Evolutionary conservation across 805 yeast species (phyloP).

Genomic region (Saccharomycopsis synnaedendra): DNA sequence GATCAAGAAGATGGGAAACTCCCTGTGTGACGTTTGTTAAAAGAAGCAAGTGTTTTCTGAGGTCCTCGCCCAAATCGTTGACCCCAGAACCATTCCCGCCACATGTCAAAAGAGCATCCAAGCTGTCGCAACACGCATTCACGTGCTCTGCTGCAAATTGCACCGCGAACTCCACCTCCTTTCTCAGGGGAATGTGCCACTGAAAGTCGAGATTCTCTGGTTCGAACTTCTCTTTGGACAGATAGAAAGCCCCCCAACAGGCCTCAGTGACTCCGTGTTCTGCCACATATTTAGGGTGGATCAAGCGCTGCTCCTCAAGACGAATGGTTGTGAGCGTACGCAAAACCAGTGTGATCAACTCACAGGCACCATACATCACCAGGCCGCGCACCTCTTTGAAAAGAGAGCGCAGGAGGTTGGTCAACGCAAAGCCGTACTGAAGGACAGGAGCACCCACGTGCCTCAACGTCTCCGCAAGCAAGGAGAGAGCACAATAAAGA

Average conservation of each 20-base stretch:
- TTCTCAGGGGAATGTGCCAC: slow-evolving; percentile 65
- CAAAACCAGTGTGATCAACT: slow-evolving; percentile 56
- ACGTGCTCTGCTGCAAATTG: slow-evolving; percentile 42
- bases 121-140: slow-evolving; percentile 29
- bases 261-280: slow-evolving; percentile 32
- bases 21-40: slow-evolving; percentile 59
- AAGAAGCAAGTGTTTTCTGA: slow-evolving; percentile 44
- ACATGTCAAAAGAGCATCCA: slow-evolving; percentile 26
- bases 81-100: slow-evolving; percentile 15
- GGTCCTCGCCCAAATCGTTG: slow-evolving; percentile 18
- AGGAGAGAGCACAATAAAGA: slow-evolving; percentile 56
- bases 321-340: slow-evolving; percentile 53
- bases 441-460: slow-evolving; percentile 49
- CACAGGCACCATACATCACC: slow-evolving; percentile 47
- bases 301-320: slow-evolving; percentile 40
- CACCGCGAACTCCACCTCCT: slow-evolving; percentile 50
- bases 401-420: slow-evolving; percentile 33
- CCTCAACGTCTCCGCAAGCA: slow-evolving; percentile 59
- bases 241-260: slow-evolving; percentile 71
- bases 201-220: slow-evolving; percentile 39
- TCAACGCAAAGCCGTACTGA: slow-evolving; percentile 32
- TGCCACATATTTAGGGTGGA: slow-evolving; percentile 18
- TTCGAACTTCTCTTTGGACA: slow-evolving; percentile 38
- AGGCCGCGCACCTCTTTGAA: slow-evolving; percentile 50
- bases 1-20: slow-evolving; percentile 59